Conservation (phyloP, 2,329 filamentous ascomycete species). For the Bipolaris cookei region DNA sequence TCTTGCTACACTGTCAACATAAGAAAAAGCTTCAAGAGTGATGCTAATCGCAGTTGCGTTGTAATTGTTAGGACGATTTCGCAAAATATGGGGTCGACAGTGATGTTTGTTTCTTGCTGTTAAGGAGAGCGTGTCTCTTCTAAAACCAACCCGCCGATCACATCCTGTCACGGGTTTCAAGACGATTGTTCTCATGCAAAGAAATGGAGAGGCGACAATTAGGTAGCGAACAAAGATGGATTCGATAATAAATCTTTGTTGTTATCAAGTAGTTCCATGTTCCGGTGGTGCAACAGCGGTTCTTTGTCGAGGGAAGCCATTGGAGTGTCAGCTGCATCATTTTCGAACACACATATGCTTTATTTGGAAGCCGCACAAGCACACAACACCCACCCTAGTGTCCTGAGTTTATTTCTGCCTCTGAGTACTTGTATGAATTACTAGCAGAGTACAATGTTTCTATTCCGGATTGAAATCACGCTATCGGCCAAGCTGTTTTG, state of each 20-base stretch:
- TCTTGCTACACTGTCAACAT: background rate
- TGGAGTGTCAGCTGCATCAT: background rate
- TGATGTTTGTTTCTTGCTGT: background rate
- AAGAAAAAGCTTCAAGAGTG: background rate
- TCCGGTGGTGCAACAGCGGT: background rate
- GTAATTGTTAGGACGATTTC: background rate
- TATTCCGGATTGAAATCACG: background rate
- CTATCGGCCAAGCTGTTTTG: background rate
- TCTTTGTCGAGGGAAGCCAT: conserved; percentile 7
- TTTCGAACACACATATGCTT: conserved; percentile 4
- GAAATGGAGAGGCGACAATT: background rate
- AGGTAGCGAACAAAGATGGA: conserved; percentile 5
- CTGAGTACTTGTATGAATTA: background rate
- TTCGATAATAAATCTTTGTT: conserved; percentile 10
- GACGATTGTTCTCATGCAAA: conserved; percentile 6
- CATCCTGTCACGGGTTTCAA: background rate
- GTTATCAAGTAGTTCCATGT: background rate
- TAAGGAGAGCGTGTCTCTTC: background rate
- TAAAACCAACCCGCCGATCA: background rate
- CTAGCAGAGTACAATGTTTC: background rate
- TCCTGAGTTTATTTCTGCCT: background rate
- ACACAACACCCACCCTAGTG: background rate
- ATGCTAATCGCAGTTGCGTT: background rate
- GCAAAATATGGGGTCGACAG: background rate
- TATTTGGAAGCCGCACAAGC: background rate